These are phyloP conservation scores for Chrysoporthe austroafricana DNA, from an alignment of 2,329 filamentous ascomycete species.

Conservation along the genomic window DNA sequence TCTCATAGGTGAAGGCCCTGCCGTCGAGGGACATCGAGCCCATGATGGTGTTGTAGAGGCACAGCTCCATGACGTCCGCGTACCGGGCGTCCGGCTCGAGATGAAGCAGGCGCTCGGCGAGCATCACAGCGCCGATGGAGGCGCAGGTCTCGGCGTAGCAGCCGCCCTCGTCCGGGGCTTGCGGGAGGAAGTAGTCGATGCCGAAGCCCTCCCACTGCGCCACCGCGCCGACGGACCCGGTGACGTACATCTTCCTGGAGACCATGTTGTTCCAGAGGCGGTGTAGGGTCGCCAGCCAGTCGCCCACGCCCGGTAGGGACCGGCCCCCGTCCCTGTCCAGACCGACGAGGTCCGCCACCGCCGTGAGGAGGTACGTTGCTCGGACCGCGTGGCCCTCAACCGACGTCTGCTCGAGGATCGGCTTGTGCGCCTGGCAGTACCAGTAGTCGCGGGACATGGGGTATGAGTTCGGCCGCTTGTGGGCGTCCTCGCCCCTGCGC, in stretches of 20 bases:
- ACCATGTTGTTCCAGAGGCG: slow-evolving; percentile 65
- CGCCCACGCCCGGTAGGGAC: slow-evolving; percentile 32
- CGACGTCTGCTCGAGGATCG: slow-evolving; percentile 55
- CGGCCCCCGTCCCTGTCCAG: slow-evolving; percentile 38
- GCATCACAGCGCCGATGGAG: slow-evolving; percentile 63
- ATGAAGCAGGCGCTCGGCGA: slow-evolving; percentile 59
- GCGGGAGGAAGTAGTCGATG: slow-evolving; percentile 61
- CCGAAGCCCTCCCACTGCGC: slow-evolving; percentile 66
- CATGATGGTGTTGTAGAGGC: slow-evolving; percentile 63
- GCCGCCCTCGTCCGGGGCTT: slow-evolving; percentile 62
- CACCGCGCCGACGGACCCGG: slow-evolving; percentile 62
- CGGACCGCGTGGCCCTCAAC: slow-evolving; percentile 64
- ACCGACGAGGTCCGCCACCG: slow-evolving; percentile 57
- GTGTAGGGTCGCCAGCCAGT: slow-evolving; percentile 45
- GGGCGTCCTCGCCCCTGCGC: slow-evolving; percentile 52
- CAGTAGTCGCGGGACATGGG: slow-evolving; percentile 45
- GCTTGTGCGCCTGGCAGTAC: slow-evolving; percentile 62
- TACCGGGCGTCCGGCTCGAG: slow-evolving; percentile 57
- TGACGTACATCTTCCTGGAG: slow-evolving; percentile 64
- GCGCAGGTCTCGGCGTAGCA: slow-evolving; percentile 67
- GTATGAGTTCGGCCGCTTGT: slow-evolving; percentile 52
- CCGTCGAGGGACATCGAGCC: slow-evolving; percentile 61
- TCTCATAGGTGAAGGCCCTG: slow-evolving; percentile 63
- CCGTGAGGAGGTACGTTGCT: slow-evolving; percentile 63
- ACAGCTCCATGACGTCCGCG: slow-evolving; percentile 63